A percentile compares a stretch with the other conserved stretches of the same genome.
Conservation (phyloP, 208 protist genomes). For the Leishmania guyanensis region DNA sequence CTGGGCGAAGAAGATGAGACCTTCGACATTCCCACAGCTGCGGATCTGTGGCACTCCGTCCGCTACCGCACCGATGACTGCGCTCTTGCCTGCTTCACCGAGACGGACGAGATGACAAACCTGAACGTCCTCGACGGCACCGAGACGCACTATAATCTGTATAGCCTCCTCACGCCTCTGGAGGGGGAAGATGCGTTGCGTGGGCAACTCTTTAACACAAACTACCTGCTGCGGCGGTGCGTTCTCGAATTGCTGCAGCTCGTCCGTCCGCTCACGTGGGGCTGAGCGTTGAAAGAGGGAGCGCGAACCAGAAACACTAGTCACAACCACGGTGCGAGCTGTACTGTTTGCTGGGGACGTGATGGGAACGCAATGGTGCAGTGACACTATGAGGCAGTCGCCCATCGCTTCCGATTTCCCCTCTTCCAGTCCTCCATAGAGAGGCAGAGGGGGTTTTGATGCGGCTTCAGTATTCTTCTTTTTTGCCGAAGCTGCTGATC, state of each 20-base stretch:
- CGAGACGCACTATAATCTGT: constrained; percentile 87
- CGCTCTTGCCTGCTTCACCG: constrained; percentile 58
- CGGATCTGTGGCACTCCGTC: constrained; percentile 62
- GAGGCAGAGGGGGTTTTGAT: background rate
- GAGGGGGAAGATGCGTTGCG: constrained; percentile 62
- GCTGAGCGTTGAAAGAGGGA: constrained; percentile 35
- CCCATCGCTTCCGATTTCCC: background rate
- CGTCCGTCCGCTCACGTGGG: constrained; percentile 86
- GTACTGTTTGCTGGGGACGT: background rate
- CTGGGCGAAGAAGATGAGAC: constrained; percentile 49
- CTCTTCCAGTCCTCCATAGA: background rate
- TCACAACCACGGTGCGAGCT: background rate
- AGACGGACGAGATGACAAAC: constrained; percentile 53
- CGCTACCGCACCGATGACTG: constrained; percentile 82
- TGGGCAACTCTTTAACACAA: constrained; percentile 57
- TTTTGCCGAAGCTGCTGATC: background rate
- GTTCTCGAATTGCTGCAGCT: constrained; percentile 80
- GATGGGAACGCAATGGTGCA: background rate
- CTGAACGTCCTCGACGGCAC: constrained; percentile 57
- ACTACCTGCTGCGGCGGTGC: constrained; percentile 85
- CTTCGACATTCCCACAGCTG: constrained; percentile 33
- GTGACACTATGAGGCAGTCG: background rate
- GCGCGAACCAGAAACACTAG: background rate
- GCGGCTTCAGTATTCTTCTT: background rate
- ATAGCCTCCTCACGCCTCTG: constrained; percentile 57